A percentile compares a stretch with the other conserved stretches of the same genome.
Evolutionary conservation across 2,329 filamentous ascomycete species (phyloP).

Genomic region (Lecanicillium sp.): DNA sequence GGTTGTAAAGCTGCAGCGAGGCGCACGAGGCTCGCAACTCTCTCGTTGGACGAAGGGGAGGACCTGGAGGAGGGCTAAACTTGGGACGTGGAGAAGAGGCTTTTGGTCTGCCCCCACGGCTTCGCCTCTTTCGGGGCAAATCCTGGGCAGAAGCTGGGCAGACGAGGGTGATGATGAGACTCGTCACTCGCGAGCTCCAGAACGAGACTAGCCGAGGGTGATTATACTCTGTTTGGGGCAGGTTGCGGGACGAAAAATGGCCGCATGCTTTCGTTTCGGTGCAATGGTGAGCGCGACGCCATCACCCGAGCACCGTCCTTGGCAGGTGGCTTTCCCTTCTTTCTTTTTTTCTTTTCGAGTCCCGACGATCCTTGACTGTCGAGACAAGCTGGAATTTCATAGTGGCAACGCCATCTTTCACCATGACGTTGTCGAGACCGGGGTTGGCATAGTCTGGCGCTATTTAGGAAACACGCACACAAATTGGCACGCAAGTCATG

Average conservation of each 20-base stretch:
- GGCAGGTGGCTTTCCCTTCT: slow-evolving; percentile 6
- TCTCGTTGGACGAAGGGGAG: slow-evolving; percentile 13
- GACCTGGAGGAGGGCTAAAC: not conserved
- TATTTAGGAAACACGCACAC: too few relatives aligned
- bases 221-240: not conserved
- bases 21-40: slow-evolving; percentile 8
- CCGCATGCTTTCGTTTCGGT: slow-evolving; percentile 4
- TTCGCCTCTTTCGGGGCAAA: slow-evolving; percentile 5
- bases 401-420: not conserved
- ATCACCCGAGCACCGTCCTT: slow-evolving; percentile 9
- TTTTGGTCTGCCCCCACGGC: slow-evolving; percentile 12
- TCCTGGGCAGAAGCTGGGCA: not conserved
- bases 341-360: not conserved
- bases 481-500: not conserved
- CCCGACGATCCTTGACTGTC: not conserved
- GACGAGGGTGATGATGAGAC: not conserved
- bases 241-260: not conserved
- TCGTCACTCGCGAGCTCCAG: not conserved
- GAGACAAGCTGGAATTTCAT: not conserved
- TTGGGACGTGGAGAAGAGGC: slow-evolving; percentile 12
- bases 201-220: not conserved
- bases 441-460: too few relatives aligned
- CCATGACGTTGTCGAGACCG: slow-evolving; percentile 1
- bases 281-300: slow-evolving; percentile 3
- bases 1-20: not conserved